Evolutionary conservation across 2,329 filamentous ascomycete species (phyloP).

Genomic region (Scedosporium aurantiacum): DNA sequence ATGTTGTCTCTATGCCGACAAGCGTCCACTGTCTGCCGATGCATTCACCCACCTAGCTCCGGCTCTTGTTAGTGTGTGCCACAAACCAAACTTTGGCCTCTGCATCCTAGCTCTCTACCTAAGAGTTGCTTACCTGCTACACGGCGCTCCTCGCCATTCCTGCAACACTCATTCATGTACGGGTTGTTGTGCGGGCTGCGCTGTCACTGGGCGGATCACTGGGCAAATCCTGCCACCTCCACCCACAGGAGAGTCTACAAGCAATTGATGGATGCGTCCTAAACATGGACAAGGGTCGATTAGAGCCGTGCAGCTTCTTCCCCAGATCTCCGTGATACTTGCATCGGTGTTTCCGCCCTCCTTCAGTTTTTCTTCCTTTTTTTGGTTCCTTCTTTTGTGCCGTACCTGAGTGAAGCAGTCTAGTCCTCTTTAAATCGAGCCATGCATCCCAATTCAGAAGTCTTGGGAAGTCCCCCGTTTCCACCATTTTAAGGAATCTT

Average conservation of each 20-base stretch:
- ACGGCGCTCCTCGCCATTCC: neutral
- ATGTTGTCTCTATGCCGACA: neutral
- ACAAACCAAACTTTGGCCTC: neutral
- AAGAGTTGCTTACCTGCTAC: neutral
- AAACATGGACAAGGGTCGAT: neutral
- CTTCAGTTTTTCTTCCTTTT: neutral
- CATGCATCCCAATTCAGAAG: too few species aligned
- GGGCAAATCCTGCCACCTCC: neutral
- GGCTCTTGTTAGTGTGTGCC: neutral
- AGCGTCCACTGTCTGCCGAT: neutral
- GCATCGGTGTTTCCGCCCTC: neutral
- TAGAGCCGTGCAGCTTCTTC: neutral
- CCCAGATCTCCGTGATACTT: neutral
- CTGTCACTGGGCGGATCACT: neutral
- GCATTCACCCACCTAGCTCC: neutral
- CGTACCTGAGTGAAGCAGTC: too few species aligned
- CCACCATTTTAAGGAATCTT: too few species aligned
- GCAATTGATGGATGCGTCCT: neutral
- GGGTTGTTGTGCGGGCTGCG: neutral
- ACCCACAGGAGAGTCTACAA: too few species aligned
- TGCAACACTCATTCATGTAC: neutral
- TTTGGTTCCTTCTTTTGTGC: too few species aligned
- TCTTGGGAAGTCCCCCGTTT: too few species aligned
- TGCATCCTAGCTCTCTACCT: neutral
- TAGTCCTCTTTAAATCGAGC: too few species aligned